Evolutionary conservation across 805 yeast genomes (phyloP), one percentile per base, ranked within the genome.

Genomic region (Naumovozyma baii): DNA sequence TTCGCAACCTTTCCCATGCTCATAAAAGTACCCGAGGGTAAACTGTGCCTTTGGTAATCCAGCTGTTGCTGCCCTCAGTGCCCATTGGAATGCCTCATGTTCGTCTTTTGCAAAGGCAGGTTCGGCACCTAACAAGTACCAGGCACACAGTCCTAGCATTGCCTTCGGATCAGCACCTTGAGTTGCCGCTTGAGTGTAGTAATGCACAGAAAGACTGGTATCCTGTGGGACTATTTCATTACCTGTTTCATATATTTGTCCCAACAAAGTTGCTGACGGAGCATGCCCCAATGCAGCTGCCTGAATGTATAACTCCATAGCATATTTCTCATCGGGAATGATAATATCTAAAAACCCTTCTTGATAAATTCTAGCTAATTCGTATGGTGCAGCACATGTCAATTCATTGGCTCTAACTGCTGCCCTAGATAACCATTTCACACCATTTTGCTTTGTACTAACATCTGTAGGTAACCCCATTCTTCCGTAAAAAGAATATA

Each of bases 1-100:
- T 17, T 71, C 76, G 56, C 94, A 81, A 2, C 97, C 98, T 46
- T 86, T 76, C 1, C 97, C 97, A 54, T 78, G 73, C 45, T 86
- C 94, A 53, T 76, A 78, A 52, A 88, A 87, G 54, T 82, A 80
- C 18, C 88, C 95, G 32, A 86, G 66, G 0, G 94, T 82, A 57
- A 74, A 78, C 69, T 86, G 94, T 1, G 94, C 97, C 59, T 85
- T 85, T 4, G 85, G 73, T 29, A 72, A 68, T 13, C 84, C 84
- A 31, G 76, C 64, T 32, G 72, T 68, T 0, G 97, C 96, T 0
- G 97, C 90, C 46, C 84, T 70, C 39, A 74, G 66, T 1, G 96
- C 96, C 97, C 97, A 92, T 52, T 85, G 92, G 59, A 80, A 90
- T 1, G 96, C 94, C 61, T 88, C 96, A 39, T 66, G 73, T 39